These are phyloP conservation scores for Amylostereum areolatum DNA, from an alignment of 1,284 basidiomycete genomes.

Conservation along the genomic window DNA sequence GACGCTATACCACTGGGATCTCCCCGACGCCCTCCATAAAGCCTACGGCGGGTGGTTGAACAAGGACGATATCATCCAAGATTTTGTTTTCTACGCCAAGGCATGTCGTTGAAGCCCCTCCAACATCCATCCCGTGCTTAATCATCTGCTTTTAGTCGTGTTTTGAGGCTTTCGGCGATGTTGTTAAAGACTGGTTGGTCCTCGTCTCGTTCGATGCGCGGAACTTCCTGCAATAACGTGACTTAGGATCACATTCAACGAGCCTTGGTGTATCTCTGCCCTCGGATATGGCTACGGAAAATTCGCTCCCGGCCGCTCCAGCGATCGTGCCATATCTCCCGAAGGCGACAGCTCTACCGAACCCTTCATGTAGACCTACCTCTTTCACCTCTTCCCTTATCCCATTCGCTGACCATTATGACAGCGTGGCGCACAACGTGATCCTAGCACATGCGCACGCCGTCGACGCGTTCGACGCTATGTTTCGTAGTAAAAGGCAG, in stretches of 20 bases:
- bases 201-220: background rate
- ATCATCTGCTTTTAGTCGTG: too few relatives aligned
- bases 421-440: conserved; percentile 59
- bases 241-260: conserved; percentile 59
- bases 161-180: conserved; percentile 68
- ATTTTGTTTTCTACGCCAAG: conserved; percentile 59
- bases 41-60: conserved; percentile 71
- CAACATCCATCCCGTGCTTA: too few relatives aligned
- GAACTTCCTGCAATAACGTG: background rate
- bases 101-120: too few relatives aligned
- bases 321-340: conserved; percentile 44
- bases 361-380: conserved; percentile 25
- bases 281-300: conserved; percentile 61
- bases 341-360: conserved; percentile 45
- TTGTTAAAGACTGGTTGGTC: conserved; percentile 66
- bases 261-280: conserved; percentile 66
- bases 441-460: conserved; percentile 67
- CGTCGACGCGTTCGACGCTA: conserved; percentile 54
- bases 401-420: background rate
- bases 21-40: conserved; percentile 63
- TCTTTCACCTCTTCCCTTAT: background rate
- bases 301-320: conserved; percentile 62
- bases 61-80: conserved; percentile 51
- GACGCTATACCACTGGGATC: conserved; percentile 78
- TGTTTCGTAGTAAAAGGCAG: conserved; percentile 50